phyloP scores from a whole-genome alignment of 2,329 filamentous ascomycete genomes.

The Aspergillus calidoustus region DNA sequence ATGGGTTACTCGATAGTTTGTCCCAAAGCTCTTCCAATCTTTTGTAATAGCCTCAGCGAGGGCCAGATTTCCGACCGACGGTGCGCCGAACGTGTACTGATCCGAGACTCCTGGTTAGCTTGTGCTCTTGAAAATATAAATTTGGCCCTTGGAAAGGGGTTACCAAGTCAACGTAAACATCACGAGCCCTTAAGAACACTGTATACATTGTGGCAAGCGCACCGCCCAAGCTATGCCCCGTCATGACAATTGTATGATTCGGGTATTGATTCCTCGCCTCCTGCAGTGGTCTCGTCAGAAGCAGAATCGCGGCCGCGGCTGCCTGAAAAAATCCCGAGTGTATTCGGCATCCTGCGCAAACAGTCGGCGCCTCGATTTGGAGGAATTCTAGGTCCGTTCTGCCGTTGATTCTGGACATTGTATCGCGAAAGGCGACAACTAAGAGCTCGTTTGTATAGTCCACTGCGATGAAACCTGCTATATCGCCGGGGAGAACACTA shows the following conservation, averaged over 20 bases:
- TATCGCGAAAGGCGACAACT: slow-evolving; percentile 44
- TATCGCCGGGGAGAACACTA: slow-evolving; percentile 34
- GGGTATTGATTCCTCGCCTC: slow-evolving; percentile 44
- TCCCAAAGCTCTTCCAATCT: slow-evolving; percentile 21
- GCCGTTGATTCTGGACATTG: slow-evolving; percentile 34
- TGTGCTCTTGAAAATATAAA: not conserved
- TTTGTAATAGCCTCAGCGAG: slow-evolving; percentile 38
- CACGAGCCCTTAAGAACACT: slow-evolving; percentile 44
- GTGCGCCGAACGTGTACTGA: slow-evolving; percentile 45
- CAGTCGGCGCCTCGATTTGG: slow-evolving; percentile 31
- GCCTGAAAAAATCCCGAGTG: slow-evolving; percentile 52
- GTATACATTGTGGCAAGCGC: slow-evolving; percentile 53
- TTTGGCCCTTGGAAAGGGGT: no score
- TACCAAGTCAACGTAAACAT: slow-evolving; percentile 47
- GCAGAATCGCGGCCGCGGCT: slow-evolving; percentile 40
- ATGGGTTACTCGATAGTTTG: slow-evolving; percentile 42
- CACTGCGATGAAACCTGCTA: slow-evolving; percentile 53
- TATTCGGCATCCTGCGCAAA: slow-evolving; percentile 49
- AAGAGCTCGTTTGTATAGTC: slow-evolving; percentile 48
- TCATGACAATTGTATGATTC: slow-evolving; percentile 46
- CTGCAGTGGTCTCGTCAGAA: slow-evolving; percentile 43
- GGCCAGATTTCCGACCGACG: slow-evolving; percentile 39
- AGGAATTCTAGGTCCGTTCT: slow-evolving; percentile 33
- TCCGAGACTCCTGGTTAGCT: not conserved
- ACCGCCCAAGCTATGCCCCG: slow-evolving; percentile 55